Evolutionary conservation across 441 rosid species (phyloP), one percentile per base, ranked within the genome.

Genomic region (Viola pubescens): DNA sequence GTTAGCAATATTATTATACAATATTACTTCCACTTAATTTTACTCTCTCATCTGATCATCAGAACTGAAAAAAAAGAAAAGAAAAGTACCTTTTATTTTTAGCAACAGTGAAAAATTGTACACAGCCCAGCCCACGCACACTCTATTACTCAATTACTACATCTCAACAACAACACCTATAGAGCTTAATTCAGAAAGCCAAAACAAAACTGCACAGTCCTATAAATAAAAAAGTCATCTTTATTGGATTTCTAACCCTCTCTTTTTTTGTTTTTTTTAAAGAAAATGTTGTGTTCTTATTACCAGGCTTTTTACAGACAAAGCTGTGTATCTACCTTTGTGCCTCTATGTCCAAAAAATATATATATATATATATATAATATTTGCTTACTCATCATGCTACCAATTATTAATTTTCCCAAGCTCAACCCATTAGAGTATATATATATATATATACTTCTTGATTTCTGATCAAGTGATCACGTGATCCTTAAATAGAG

Each of bases 241-340:
- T 77, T 73, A 50, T 71, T 65, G 78, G 72, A 62, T 64, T 71
- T 77, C 74, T 67, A 66, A 26, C 63, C 76, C 73, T n/a, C 7
- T 9, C 42, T 13, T 1, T 16, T 34, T 37, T 48, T 34, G 13
- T 14, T 49, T 0, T 26, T 26, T 26, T 26, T 2, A 1, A 26
- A 26, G 34, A 26, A 26, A 26, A 2, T 26, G 34, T 26, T 26
- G 34, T 26, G 34, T 26, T 26, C 2, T 26, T 26, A 26, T 26
- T 26, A 26, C 34, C 53, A 50, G 53, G 53, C 53, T 50, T 50
- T 49, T 14, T 16, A 16, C 53, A 16, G 10, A 3, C 4, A 49
- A 49, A 37, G 53, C 37, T 49, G 7, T 14, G 12, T 49, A 13
- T 50, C 12, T 13, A 16, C 53, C 26, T 8, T 16, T 50, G 53